Base-by-base conservation (phyloP, 1,284 basidiomycete species). In the Lentinula novae-zelandiae region DNA sequence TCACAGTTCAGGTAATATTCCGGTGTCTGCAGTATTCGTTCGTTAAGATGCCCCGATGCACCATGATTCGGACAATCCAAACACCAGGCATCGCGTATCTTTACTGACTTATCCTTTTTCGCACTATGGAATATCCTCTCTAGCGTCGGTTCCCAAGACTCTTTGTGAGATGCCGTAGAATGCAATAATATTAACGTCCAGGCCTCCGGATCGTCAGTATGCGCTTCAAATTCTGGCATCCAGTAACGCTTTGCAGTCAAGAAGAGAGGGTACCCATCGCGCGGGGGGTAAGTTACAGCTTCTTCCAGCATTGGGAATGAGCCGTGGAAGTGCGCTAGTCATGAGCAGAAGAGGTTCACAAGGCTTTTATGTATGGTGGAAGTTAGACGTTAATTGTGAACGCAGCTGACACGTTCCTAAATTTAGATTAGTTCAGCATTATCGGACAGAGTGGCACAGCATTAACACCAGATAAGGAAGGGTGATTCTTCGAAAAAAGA, bases 141-240 rank as follows among this genome's bases (percentile, higher is more conserved):
- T 15, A 87, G 64, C 2, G 80, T 78, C 2, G 86, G 83, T 64
- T 85, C 82, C 85, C 84, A 87, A 1, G 79, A 83, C 69, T 87
- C 85, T 68, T 87, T 87, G 72, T 85, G 84, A 66, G 84, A 86
- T 67, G 84, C 84, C 2, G 85, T 86, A 1, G 84, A 81, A 67
- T 87, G 85, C 3, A 86, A 73, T 22, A 84, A 66, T 44, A 87
- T 73, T 31, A 86, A 72, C 0, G 84, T 86, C 60, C 79, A 67
- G 1, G 80, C 82, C 38, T 76, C 69, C 8, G 72, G 72, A 62
- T 78, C 72, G 20, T 67, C 64, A 51, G 70, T 68, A 61, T 76
- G 62, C 0, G 63, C 64, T 20, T 75, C 74, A 57, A 76, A 70
- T 42, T 73, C 72, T 4, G 76, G 70, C n/a, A 72, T 63, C 78